These are phyloP conservation scores for Sarocladium brachiariae DNA, from an alignment of 2,329 filamentous ascomycete genomes.

Conservation along the genomic window DNA sequence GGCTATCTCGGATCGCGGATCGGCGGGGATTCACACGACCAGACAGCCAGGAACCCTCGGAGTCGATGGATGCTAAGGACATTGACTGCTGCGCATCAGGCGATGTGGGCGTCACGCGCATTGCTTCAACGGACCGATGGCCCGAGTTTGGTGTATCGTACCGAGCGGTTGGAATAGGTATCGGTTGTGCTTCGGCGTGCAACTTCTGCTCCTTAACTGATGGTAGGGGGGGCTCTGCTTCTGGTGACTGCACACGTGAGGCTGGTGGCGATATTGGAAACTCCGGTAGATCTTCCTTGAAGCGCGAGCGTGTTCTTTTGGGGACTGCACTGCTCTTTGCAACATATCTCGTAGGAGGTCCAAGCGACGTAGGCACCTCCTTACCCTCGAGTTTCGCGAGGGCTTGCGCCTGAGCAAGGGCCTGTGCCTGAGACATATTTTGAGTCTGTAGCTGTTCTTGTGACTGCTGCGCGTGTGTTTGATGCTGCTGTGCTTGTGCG, in stretches of 20 bases:
- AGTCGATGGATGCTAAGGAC: conserved; percentile 90
- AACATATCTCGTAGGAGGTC: conserved; percentile 18
- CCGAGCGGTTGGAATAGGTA: conserved; percentile 22
- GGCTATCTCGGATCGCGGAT: conserved; percentile 37
- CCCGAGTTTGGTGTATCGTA: conserved; percentile 42
- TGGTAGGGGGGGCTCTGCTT: conserved; percentile 43
- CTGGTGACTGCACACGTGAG: conserved; percentile 73
- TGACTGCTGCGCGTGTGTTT: background rate
- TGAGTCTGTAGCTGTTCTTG: conserved; percentile 4
- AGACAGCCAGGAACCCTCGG: conserved; percentile 92
- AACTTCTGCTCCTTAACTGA: conserved; percentile 21
- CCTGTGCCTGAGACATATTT: conserved; percentile 18
- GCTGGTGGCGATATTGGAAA: conserved; percentile 78
- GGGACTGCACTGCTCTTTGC: conserved; percentile 42
- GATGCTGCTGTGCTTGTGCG: conserved; percentile 12
- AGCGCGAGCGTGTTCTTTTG: conserved; percentile 80
- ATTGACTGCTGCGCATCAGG: conserved; percentile 58
- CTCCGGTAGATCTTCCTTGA: conserved; percentile 87
- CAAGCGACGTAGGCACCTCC: conserved; percentile 16
- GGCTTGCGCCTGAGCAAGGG: conserved; percentile 25
- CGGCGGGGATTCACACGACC: conserved; percentile 53
- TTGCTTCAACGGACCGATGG: conserved; percentile 30
- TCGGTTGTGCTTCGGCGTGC: conserved; percentile 17
- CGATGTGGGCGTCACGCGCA: conserved; percentile 28
- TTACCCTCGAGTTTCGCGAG: conserved; percentile 29